Evolutionary conservation across 805 yeast species (phyloP).

Genomic region (Metschnikowia amazonensis): DNA sequence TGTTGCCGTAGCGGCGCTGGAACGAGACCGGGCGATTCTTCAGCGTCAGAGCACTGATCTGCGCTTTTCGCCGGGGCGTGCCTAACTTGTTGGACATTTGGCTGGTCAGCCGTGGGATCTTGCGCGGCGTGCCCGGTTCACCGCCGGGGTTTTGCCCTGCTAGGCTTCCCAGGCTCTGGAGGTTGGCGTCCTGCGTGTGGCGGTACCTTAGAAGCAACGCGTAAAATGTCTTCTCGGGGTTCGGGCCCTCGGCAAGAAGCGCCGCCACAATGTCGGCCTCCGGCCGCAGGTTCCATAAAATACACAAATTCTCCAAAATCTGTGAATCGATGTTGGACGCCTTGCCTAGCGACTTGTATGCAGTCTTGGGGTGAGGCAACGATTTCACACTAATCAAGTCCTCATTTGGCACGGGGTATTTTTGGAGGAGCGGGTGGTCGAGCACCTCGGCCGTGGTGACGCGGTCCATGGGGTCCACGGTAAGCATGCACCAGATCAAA

Average conservation of each 20-base stretch:
- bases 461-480: conserved; percentile 68
- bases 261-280: conserved; percentile 37
- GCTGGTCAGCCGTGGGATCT: conserved; percentile 15
- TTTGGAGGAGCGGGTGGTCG: conserved; percentile 50
- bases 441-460: conserved; percentile 65
- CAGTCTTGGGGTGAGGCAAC: conserved; percentile 55
- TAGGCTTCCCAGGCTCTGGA: conserved; percentile 8
- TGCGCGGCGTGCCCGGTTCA: conserved; percentile 12
- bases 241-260: conserved; percentile 36
- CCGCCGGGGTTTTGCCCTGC: conserved; percentile 3
- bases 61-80: conserved; percentile 23
- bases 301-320: conserved; percentile 51
- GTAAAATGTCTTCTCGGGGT: conserved; percentile 45
- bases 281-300: conserved; percentile 55
- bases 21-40: conserved; percentile 39
- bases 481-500: conserved; percentile 60
- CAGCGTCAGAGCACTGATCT: conserved; percentile 32
- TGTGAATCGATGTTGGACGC: conserved; percentile 48
- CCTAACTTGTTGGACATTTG: conserved; percentile 7
- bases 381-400: conserved; percentile 43
- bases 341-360: conserved; percentile 47
- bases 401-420: conserved; percentile 48
- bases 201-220: conserved; percentile 44
- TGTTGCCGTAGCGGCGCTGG: conserved; percentile 34
- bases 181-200: conserved; percentile 32